Conservation (phyloP, 345 rosid genomes). For the Bruguiera gymnorhiza region DNA sequence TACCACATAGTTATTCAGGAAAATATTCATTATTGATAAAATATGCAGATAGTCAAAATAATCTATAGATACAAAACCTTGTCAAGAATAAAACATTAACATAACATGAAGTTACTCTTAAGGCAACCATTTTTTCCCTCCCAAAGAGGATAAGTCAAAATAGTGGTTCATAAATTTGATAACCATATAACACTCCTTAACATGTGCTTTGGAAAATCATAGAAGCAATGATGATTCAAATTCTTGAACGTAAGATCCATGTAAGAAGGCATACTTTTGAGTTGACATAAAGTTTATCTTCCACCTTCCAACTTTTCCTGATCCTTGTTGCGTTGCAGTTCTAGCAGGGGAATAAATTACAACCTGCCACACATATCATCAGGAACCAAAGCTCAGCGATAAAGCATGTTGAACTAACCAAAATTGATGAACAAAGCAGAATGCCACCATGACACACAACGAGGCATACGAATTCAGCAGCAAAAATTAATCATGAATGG, state of each 20-base stretch:
- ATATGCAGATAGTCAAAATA: no score
- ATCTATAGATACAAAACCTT: no score
- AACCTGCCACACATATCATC: slow-evolving; percentile 45
- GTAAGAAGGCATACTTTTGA: slow-evolving; percentile 52
- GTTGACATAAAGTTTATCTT: slow-evolving; percentile 90
- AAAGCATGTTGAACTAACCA: neutral
- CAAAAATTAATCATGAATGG: no score
- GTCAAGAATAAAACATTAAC: no score
- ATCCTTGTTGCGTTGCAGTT: slow-evolving; percentile 93
- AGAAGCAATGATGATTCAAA: neutral
- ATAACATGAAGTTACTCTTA: no score
- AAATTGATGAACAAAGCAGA: neutral
- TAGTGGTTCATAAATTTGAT: neutral
- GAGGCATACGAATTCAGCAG: no score
- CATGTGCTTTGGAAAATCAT: neutral
- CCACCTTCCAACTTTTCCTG: slow-evolving; percentile 94
- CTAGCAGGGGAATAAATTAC: slow-evolving; percentile 92
- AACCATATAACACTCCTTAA: neutral
- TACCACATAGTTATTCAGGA: no score
- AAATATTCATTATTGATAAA: no score
- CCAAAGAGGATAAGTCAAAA: neutral
- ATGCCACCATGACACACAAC: no score
- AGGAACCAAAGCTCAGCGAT: neutral
- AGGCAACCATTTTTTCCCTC: no score
- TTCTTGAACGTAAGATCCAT: neutral